Evolutionary conservation across 495 filamentous ascomycete species (phyloP), one percentile per base, ranked within the genome.

Genomic region (Xylaria venustula): DNA sequence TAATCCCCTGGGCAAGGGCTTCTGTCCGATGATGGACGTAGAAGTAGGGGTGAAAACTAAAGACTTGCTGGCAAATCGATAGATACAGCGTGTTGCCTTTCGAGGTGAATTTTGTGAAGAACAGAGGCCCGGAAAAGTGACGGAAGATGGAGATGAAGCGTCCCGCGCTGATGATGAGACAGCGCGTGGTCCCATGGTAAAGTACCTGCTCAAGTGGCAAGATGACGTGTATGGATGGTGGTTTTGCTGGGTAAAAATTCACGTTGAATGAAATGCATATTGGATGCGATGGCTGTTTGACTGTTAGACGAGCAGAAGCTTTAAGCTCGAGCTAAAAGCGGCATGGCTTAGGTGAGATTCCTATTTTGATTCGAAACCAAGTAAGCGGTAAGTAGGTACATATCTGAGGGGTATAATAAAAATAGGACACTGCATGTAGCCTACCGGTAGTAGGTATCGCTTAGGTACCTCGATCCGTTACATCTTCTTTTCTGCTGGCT

Each of bases 1-100:
- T 41, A 42, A 40, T 54, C 51, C 51, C 51, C 23, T 37, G 37
- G 32, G 51, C 37, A 54, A 54, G 51, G 51, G 51, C 51, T 54
- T 30, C 32, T 54, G 51, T 40, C 51, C 37, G 32, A 42, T 42
- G 32, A 32, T 14, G 51, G 32, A 54, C 37, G 51, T 37, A 54
- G 51, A 42, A 54, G 32, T 26, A 23, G 32, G 51, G 9, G 23
- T 42, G 15, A 42, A 37, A 19, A 19, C 51, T 28, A 32, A 54
- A 41, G 32, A 42, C 32, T 14, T 54, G 51, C 51, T 54, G 34
- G 34, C 51, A 54, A 54, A 54, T 37, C 19, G 32, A 54, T 40
- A 28, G 32, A 37, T 26, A 37, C 37, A 40, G 51, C 11, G 51
- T 37, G 51, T 7, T 54, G 15, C 37, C 37, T 37, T 40, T 54